These are phyloP conservation scores for Diatrype stigma DNA, from an alignment of 2,329 filamentous ascomycete genomes.

Conservation along the genomic window DNA sequence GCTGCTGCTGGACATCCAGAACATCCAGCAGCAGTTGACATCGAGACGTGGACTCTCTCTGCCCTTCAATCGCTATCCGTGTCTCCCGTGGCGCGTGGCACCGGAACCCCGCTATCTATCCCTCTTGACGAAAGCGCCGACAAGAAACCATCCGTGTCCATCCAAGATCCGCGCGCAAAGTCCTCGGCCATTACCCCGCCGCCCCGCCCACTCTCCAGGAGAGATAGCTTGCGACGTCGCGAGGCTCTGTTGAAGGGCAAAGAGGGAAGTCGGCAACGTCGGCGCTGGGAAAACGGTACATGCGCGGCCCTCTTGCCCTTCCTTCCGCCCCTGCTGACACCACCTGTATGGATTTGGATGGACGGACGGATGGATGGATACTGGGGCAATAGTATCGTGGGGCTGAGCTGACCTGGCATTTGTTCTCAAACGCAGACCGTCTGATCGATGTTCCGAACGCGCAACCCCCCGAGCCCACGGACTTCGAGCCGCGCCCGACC, in stretches of 20 bases:
- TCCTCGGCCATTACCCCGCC: slow-evolving; percentile 27
- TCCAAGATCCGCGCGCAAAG: slow-evolving; percentile 23
- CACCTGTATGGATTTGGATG: too few species aligned
- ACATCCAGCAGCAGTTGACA: slow-evolving; percentile 47
- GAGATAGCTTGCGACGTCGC: slow-evolving; percentile 57
- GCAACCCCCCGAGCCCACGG: slow-evolving; percentile 73
- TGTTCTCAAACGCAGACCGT: slow-evolving; percentile 55
- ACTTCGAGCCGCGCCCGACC: slow-evolving; percentile 81
- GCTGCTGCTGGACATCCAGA: slow-evolving; percentile 22
- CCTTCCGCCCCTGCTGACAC: neutral
- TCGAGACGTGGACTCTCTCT: slow-evolving; percentile 64
- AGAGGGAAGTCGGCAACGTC: slow-evolving; percentile 79
- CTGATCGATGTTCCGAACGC: slow-evolving; percentile 83
- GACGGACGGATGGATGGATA: too few species aligned
- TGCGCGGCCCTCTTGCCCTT: slow-evolving; percentile 7
- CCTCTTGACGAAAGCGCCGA: slow-evolving; percentile 60
- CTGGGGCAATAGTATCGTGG: neutral
- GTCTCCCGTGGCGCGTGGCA: slow-evolving; percentile 53
- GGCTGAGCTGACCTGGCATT: slow-evolving; percentile 4
- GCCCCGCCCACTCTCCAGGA: slow-evolving; percentile 41
- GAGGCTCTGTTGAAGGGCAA: slow-evolving; percentile 83
- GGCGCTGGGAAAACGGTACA: slow-evolving; percentile 92
- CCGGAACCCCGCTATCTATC: slow-evolving; percentile 65
- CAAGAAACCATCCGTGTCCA: slow-evolving; percentile 22
- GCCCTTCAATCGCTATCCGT: slow-evolving; percentile 53